Evolutionary conservation across 805 yeast species (phyloP), one percentile per base, ranked within the genome.

Genomic region (Candida krabiensis): DNA sequence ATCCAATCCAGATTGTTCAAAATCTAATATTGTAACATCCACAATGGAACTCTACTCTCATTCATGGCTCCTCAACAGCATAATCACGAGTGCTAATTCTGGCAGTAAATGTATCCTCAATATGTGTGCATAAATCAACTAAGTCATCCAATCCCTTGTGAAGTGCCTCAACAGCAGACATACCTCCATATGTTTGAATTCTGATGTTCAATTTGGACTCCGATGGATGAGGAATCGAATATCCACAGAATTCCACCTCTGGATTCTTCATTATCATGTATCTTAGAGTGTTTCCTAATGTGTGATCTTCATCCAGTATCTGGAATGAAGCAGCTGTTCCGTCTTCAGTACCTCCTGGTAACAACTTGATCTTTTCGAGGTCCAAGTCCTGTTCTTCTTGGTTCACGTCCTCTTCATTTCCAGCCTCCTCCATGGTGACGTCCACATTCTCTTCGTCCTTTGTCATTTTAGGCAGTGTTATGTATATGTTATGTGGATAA

Each of bases 201-300:
- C 99, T 80, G 40, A 93, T 62, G 66, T 93, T 88, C 65, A 93
- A 70, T 51, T 85, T 83, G 44, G 87, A 73, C 66, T 93, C 99
- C 24, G 96, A 86, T 14, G 99, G 99, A 65, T 93, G 99, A 9
- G 99, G 99, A 50, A 93, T 93, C 30, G 97, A 88, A 67, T 93
- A 93, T 40, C 99, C 99, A 60, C 98, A 91, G 63, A 93, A 93
- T 60, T 93, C 99, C 18, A 93, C 99, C 49, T 89, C 95, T 26
- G 97, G 96, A 58, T 93, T 93, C 67, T 91, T 90, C 96, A 93
- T 89, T 53, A 93, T 88, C 60, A 91, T 80, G 64, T 89, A 90
- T 61, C 97, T 80, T 37, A 93, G 75, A 5, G 98, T 85, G 57
- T 93, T 93, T 17, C 99, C 99, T 35, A 93, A 67, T 1, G 99